Conservation (phyloP, 1,284 basidiomycete species). For the Papiliotrema laurentii region DNA sequence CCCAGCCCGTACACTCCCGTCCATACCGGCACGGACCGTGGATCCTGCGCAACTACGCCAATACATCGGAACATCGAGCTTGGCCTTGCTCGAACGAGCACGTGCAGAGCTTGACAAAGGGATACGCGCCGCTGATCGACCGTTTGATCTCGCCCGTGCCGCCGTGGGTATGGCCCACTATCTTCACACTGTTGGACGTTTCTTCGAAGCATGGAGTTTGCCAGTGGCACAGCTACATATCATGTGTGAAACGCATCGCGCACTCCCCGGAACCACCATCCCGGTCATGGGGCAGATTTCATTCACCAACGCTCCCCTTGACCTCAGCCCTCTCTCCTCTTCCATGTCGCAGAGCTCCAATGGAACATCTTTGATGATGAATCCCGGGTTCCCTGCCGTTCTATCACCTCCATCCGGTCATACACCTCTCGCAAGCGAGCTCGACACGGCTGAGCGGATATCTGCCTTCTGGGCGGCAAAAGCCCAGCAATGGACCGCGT, state of each 20-base stretch:
- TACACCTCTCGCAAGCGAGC: conserved; percentile 5
- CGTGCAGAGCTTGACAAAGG: conserved; percentile 26
- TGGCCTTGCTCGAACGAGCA: conserved; percentile 22
- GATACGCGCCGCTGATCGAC: conserved; percentile 27
- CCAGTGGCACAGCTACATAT: conserved; percentile 28
- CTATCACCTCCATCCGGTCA: not conserved
- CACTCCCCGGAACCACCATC: conserved; percentile 21
- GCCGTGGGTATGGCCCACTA: conserved; percentile 28
- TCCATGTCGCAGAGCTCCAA: not conserved
- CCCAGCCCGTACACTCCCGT: conserved; percentile 4
- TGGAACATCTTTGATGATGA: not conserved
- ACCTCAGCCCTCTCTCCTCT: not conserved
- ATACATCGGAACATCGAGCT: conserved; percentile 17
- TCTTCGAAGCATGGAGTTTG: conserved; percentile 36
- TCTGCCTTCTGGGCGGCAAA: conserved; percentile 40
- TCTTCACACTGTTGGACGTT: conserved; percentile 26
- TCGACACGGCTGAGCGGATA: conserved; percentile 31
- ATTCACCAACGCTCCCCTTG: too few relatives aligned
- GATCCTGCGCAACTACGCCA: conserved; percentile 12
- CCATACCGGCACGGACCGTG: conserved; percentile 6
- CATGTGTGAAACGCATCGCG: conserved; percentile 33
- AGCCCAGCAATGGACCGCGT: conserved; percentile 29
- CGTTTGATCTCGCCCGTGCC: conserved; percentile 32
- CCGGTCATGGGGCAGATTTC: conserved; percentile 10
- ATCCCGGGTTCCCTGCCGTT: not conserved